Percentiles rank a stretch among this genome's conserved stretches.
These are phyloP conservation scores for Magnusiomyces starmeri DNA, from an alignment of 1,139 yeast species.

Conservation along the genomic window DNA sequence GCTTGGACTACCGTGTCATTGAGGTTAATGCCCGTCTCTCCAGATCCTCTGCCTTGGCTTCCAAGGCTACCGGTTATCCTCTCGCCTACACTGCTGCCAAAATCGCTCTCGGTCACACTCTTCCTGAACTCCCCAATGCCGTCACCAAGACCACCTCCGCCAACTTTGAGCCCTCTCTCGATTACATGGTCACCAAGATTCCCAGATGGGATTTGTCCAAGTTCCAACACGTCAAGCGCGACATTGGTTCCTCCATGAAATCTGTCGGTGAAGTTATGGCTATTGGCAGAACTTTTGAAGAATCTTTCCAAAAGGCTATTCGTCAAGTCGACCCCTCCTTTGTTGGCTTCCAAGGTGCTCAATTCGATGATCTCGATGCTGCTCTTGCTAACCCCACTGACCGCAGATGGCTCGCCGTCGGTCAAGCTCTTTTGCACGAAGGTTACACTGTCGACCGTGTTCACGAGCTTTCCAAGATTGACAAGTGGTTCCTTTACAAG, in stretches of 20 bases:
- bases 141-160: slow-evolving; percentile 95
- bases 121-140: slow-evolving; percentile 90
- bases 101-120: slow-evolving; percentile 88
- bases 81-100: slow-evolving; percentile 98
- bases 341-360: slow-evolving; percentile 87
- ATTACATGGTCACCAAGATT: slow-evolving; percentile 94
- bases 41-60: slow-evolving; percentile 95
- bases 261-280: slow-evolving; percentile 99
- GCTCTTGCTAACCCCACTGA: slow-evolving; percentile 88
- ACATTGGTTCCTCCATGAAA: slow-evolving; percentile 91
- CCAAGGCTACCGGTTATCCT: slow-evolving; percentile 98
- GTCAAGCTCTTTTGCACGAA: slow-evolving; percentile 89
- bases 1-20: slow-evolving; percentile 90
- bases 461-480: slow-evolving; percentile 88
- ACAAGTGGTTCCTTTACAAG: slow-evolving; percentile 94
- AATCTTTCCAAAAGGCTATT: slow-evolving; percentile 95
- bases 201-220: slow-evolving; percentile 99
- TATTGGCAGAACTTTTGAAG: slow-evolving; percentile 96
- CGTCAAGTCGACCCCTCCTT: slow-evolving; percentile 92
- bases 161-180: slow-evolving; percentile 95
- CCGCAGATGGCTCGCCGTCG: slow-evolving; percentile 97
- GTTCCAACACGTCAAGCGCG: slow-evolving; percentile 85
- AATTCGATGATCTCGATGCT: slow-evolving; percentile 71
- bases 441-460: slow-evolving; percentile 88
- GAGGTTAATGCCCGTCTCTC: slow-evolving; percentile 98